A percentile compares a stretch with the other conserved stretches of the same genome.
Conservation (phyloP, 2,329 filamentous ascomycete species). For the Fusarium albidum region DNA sequence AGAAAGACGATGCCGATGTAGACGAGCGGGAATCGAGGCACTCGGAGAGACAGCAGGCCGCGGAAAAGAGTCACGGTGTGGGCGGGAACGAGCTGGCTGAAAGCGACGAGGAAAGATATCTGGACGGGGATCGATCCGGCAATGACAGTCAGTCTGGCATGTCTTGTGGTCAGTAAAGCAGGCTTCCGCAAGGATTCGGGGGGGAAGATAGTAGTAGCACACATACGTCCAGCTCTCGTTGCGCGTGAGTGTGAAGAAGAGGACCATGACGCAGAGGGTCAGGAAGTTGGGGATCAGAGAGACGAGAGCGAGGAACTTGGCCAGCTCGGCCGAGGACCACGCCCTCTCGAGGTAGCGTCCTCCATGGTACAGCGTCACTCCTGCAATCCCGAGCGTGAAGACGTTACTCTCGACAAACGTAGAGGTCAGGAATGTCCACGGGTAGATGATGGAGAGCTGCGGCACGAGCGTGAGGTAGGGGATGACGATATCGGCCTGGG, state of each 20-base stretch:
- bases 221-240: slow-evolving; percentile 75
- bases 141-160: slow-evolving; percentile 77
- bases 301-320: slow-evolving; percentile 84
- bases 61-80: slow-evolving; percentile 96
- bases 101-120: slow-evolving; percentile 92
- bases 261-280: slow-evolving; percentile 75
- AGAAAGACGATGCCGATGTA: slow-evolving; percentile 78
- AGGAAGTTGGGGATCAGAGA: slow-evolving; percentile 82
- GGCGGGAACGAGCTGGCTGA: slow-evolving; percentile 96
- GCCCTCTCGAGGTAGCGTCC: slow-evolving; percentile 95
- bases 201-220: neutral
- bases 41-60: slow-evolving; percentile 86
- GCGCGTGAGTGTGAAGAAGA: slow-evolving; percentile 75
- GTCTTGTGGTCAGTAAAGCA: slow-evolving; percentile 3
- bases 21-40: slow-evolving; percentile 75
- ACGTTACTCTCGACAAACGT: slow-evolving; percentile 94
- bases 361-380: slow-evolving; percentile 84
- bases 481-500: slow-evolving; percentile 72
- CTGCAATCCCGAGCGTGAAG: slow-evolving; percentile 82
- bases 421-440: slow-evolving; percentile 89
- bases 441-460: slow-evolving; percentile 82
- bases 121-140: slow-evolving; percentile 90
- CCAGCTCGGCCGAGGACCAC: slow-evolving; percentile 92
- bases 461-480: slow-evolving; percentile 91
- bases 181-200: neutral